Conservation (phyloP, 192 early-diverging fungal species). For the Rhizophlyctis rosea region DNA sequence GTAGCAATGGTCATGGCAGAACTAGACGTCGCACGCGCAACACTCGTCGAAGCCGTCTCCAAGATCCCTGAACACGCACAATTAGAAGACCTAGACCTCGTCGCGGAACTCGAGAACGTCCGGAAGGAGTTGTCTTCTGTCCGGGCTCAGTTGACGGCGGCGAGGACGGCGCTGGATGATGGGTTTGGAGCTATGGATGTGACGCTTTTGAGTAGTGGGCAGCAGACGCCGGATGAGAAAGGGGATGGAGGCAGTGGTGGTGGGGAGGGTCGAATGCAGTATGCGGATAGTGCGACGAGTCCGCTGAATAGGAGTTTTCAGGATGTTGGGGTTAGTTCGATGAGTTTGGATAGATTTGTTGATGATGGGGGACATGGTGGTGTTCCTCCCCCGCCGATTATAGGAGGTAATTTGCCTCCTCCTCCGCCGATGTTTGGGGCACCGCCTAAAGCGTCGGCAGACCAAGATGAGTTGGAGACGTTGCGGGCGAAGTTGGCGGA, state of each 20-base stretch:
- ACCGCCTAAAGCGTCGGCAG: not conserved
- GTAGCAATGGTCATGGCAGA: constrained; percentile 36
- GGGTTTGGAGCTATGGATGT: not conserved
- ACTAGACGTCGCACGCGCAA: constrained; percentile 29
- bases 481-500: constrained; percentile 2
- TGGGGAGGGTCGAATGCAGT: not conserved
- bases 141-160: constrained; percentile 1
- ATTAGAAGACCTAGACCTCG: too few relatives aligned
- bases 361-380: not conserved
- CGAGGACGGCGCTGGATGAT: not conserved
- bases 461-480: not conserved
- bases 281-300: not conserved
- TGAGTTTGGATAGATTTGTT: not conserved
- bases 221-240: not conserved
- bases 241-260: not conserved
- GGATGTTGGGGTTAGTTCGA: not conserved
- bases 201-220: not conserved
- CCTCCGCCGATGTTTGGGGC: not conserved
- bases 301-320: too few relatives aligned
- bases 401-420: not conserved
- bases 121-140: not conserved
- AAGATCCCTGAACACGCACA: constrained; percentile 2
- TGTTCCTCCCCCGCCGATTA: not conserved
- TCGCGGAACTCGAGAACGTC: constrained; percentile 12
- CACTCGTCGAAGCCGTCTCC: constrained; percentile 11